A percentile compares a stretch with the other conserved stretches of the same genome.
Conservation (phyloP, 371 early-diverging fungal species). For the Nematocida sp. region DNA sequence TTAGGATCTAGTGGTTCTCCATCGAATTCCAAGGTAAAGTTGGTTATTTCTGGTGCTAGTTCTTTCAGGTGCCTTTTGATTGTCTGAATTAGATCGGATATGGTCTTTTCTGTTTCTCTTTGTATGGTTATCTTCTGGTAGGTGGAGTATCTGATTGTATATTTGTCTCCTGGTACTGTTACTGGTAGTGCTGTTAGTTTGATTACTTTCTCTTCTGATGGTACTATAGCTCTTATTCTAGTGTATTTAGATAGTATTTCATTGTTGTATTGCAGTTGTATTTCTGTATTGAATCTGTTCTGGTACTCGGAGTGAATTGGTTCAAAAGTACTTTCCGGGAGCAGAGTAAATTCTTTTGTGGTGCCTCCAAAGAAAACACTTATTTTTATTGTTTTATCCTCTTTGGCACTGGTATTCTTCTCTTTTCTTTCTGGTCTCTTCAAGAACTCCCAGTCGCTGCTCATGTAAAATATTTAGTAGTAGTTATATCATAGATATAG, state of each 20-base stretch:
- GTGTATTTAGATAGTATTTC: conserved; percentile 11
- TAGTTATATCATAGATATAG: too few relatives aligned
- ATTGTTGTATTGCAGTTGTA: conserved; percentile 12
- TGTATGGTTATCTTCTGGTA: background rate
- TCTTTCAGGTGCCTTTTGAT: background rate
- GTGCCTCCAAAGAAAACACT: conserved; percentile 28
- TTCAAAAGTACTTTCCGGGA: conserved; percentile 3
- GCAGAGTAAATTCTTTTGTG: background rate
- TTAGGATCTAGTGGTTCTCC: conserved; percentile 7
- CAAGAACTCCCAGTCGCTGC: conserved; percentile 48
- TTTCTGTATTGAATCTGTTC: background rate
- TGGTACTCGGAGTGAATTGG: conserved; percentile 18
- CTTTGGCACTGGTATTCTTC: background rate
- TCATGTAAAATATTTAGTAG: too few relatives aligned
- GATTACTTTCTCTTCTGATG: background rate
- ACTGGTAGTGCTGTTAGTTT: background rate
- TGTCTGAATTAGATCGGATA: background rate
- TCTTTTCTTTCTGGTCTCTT: background rate
- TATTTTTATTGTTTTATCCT: background rate
- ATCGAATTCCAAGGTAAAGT: conserved; percentile 13
- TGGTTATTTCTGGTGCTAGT: background rate
- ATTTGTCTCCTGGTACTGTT: background rate
- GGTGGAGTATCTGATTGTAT: conserved; percentile 3
- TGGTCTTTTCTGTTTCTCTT: background rate
- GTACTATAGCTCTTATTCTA: background rate